Base-by-base conservation (phyloP, 1,284 basidiomycete genomes). In the Cryptococcus sp. region DNA sequence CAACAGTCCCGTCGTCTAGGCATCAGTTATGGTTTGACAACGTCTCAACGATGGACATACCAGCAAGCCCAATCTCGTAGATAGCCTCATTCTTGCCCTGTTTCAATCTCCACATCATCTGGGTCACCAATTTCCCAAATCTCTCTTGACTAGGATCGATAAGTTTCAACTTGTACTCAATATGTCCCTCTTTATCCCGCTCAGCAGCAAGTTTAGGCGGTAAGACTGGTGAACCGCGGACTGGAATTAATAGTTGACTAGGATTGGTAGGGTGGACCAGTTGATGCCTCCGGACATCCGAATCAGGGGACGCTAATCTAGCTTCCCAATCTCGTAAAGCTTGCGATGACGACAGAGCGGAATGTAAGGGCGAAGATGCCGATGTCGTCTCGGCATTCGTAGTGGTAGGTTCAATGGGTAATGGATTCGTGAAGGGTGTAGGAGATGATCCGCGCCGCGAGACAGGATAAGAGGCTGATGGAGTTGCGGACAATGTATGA, bases 31-130 rank as follows among this genome's bases (percentile, higher is more conserved):
- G 19, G 46, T n/a, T 41, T 16, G 3, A 32, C 32, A 36, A 23
- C 37, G 28, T 4, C 13, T 19, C 7, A 48, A 37, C 36, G 3
- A 7, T n/a, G 16, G 10, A 61, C 66, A 54, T 46, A 73, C 70
- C 70, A 4, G 77, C 70, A 0, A 96, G 85, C 14, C 91, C 92
- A 16, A 96, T 82, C 70, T 94, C 91, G 64, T 96, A 96, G 69
- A 91, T 88, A 0, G 91, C 91, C 67, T 89, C 86, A 4, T 91
- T 91, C 3, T 87, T 85, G 14, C 91, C 91, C 72, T 94, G 88
- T 46, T 92, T 84, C 3, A 96, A 80, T 3, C 91, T 82, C 91
- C 92, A 96, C 72, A 93, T 91, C 73, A 94, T 83, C 76, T 96
- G 91, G 1, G 91, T 94, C 51, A 91, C 87, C 16, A 96, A 84